phyloP scores from a whole-genome alignment of 495 filamentous ascomycete genomes.

The Penicillium angulare region DNA sequence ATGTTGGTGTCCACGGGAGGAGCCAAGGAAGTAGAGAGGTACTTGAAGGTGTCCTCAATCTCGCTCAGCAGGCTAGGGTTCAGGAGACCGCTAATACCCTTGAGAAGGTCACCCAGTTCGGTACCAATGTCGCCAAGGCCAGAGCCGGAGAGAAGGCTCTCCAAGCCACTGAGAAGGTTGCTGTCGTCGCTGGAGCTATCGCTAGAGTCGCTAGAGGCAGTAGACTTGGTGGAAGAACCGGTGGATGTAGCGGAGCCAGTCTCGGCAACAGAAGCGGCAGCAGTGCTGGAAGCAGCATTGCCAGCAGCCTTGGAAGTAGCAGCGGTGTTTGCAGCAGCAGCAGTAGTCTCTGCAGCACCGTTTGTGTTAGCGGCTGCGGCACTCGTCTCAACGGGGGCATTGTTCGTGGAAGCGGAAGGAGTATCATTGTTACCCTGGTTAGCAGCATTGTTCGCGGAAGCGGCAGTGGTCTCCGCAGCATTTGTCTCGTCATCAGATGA shows the following conservation, averaged over 20 bases:
- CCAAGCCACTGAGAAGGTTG: neutral
- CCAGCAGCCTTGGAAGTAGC: neutral
- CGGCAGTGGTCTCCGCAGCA: neutral
- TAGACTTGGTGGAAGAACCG: constrained; percentile 5
- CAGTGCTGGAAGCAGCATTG: neutral
- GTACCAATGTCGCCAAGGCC: neutral
- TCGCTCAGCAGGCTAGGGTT: constrained; percentile 25
- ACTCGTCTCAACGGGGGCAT: neutral
- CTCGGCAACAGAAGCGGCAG: neutral
- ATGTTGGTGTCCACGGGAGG: constrained; percentile 41
- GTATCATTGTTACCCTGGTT: neutral
- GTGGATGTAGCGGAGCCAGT: neutral
- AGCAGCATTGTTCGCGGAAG: neutral
- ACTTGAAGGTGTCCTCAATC: constrained; percentile 33
- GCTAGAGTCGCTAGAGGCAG: constrained; percentile 2
- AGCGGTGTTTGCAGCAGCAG: neutral
- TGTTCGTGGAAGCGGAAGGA: neutral
- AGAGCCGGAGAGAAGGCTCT: constrained; percentile 3
- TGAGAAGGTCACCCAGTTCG: constrained; percentile 9
- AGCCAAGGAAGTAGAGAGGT: constrained; percentile 36
- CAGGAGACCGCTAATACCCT: constrained; percentile 20
- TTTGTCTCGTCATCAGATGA: neutral
- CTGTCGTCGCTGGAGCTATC: constrained; percentile 1
- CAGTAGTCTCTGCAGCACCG: neutral
- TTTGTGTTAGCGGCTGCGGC: neutral